These are phyloP conservation scores for Trichosporon ovoides DNA, from an alignment of 1,284 basidiomycete species.

Conservation along the genomic window DNA sequence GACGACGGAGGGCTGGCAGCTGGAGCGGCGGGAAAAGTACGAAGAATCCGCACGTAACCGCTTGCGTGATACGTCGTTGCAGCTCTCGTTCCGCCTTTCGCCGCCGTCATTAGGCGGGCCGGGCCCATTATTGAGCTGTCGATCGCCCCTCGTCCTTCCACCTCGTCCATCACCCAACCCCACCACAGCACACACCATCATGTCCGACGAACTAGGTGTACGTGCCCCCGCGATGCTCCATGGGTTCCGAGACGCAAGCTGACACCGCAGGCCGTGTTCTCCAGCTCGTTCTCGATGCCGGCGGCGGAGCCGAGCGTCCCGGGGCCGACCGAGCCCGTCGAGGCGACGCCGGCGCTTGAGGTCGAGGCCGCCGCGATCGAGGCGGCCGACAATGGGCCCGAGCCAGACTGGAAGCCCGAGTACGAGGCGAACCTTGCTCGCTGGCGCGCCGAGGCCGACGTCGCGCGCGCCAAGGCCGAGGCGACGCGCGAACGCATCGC, in stretches of 20 bases:
- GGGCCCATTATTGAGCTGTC: too few species aligned
- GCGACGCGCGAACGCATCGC: conserved; percentile 54
- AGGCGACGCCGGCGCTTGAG: not conserved
- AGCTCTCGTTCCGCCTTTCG: not conserved
- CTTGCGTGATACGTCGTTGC: not conserved
- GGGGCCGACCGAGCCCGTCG: not conserved
- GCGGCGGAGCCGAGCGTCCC: conserved; percentile 26
- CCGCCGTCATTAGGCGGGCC: not conserved
- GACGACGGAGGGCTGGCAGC: not conserved
- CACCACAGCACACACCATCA: conserved; percentile 11
- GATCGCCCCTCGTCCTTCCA: not conserved
- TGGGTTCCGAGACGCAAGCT: not conserved
- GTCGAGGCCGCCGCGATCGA: conserved; percentile 13
- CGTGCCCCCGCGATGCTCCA: not conserved
- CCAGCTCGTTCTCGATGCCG: conserved; percentile 43
- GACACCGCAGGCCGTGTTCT: conserved; percentile 39
- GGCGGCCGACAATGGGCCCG: conserved; percentile 16
- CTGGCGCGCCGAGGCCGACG: conserved; percentile 70
- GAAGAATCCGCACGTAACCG: not conserved
- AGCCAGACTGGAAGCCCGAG: conserved; percentile 56
- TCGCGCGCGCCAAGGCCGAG: conserved; percentile 68
- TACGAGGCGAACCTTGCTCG: conserved; percentile 64
- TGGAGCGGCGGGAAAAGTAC: too few species aligned
- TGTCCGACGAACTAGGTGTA: conserved; percentile 34
- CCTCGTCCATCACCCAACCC: not conserved